These are phyloP conservation scores for Chloranthus sessilifolius DNA, from an alignment of 164 flowering plant species.

Conservation along the genomic window DNA sequence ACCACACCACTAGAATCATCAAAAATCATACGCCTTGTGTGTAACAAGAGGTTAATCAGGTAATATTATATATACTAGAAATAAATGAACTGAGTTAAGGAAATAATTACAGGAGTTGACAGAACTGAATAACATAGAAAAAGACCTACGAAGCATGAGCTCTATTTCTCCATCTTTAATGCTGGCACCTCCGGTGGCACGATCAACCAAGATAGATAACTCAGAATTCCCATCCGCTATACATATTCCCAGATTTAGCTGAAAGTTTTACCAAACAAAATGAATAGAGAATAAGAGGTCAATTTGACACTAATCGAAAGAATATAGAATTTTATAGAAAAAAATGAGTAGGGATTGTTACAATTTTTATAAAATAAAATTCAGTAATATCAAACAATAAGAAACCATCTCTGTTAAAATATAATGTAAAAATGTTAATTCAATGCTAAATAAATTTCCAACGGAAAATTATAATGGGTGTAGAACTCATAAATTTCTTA, in stretches of 20 bases:
- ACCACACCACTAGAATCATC: constrained; percentile 76
- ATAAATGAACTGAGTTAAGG: not conserved
- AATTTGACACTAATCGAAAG: not conserved
- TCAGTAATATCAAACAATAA: too few relatives aligned
- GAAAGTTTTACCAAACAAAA: constrained; percentile 11
- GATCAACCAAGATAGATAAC: constrained; percentile 84
- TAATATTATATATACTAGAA: not conserved
- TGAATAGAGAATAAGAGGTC: not conserved
- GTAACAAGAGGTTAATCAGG: constrained; percentile 3
- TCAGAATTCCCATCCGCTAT: constrained; percentile 50
- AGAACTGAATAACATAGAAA: not conserved
- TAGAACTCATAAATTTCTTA: too few relatives aligned
- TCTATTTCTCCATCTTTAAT: constrained; percentile 78
- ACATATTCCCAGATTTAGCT: constrained; percentile 83
- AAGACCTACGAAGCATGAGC: constrained; percentile 82
- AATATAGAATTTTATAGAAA: constrained; percentile 45
- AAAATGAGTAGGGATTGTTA: too few relatives aligned
- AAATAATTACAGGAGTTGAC: not conserved
- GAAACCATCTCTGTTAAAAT: too few relatives aligned
- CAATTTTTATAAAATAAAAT: too few relatives aligned
- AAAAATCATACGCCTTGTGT: constrained; percentile 41
- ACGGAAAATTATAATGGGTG: too few relatives aligned
- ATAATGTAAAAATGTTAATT: too few relatives aligned
- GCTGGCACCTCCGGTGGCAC: constrained; percentile 82
- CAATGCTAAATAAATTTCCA: too few relatives aligned